Percentiles rank a stretch among this genome's conserved stretches.
Evolutionary conservation across 1,139 yeast species (phyloP).

Genomic region (Candida glucosophila): DNA sequence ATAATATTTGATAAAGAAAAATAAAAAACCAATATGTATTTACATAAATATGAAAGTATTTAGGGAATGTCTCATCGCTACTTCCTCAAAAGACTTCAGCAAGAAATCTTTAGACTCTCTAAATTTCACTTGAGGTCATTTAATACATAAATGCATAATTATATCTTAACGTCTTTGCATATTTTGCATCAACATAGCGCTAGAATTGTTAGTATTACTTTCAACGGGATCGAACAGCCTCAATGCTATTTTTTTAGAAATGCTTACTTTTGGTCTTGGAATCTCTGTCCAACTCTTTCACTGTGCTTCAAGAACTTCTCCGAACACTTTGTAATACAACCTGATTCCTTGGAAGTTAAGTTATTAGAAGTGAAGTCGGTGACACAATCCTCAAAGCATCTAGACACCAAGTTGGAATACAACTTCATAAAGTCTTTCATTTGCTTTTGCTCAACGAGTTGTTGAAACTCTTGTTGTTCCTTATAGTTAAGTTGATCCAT

Average conservation of each 20-base stretch:
- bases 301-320: constrained; percentile 97
- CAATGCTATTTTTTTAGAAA: constrained; percentile 5
- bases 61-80: too few species aligned
- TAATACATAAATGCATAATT: too few species aligned
- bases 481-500: constrained; percentile 83
- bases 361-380: constrained; percentile 93
- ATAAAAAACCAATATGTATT: too few species aligned
- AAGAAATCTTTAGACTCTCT: too few species aligned
- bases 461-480: constrained; percentile 95
- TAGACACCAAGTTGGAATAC: constrained; percentile 88
- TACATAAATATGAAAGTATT: too few species aligned
- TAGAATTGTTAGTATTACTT: constrained; percentile 19
- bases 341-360: constrained; percentile 74
- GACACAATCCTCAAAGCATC: constrained; percentile 96
- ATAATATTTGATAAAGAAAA: too few species aligned
- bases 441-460: constrained; percentile 92
- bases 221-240: neutral
- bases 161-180: constrained; percentile 24
- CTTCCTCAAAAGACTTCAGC: too few species aligned
- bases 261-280: constrained; percentile 85
- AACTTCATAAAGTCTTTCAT: constrained; percentile 98
- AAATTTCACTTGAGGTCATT: too few species aligned
- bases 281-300: constrained; percentile 97
- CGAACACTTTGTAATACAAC: constrained; percentile 85
- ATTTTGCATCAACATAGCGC: constrained; percentile 44